Base-by-base conservation (phyloP, 2,329 filamentous ascomycete species). In the Paraphaeosphaeria minitans region DNA sequence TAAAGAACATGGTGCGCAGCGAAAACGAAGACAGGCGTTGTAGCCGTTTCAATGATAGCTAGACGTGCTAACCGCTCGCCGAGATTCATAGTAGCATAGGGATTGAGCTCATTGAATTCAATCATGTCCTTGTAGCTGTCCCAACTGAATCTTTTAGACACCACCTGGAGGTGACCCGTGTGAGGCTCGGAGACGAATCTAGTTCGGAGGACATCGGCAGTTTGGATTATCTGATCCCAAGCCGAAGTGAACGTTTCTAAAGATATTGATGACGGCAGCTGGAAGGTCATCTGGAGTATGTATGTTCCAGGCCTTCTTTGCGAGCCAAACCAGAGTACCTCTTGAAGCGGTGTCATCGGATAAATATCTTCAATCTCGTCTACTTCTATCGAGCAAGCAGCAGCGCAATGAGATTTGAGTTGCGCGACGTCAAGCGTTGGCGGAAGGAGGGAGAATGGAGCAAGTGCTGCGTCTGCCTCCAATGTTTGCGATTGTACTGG, bases 151-250 rank as follows among this genome's bases (percentile, higher is more conserved):
- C 3, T 24, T n/a, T 6, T 33, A 8, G 29, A 16, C 4, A 48
- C 46, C 4, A 48, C 24, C 46, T 48, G 46, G 8, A 48, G 24
- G 16, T 12, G 22, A 24, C 46, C 46, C 13, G 46, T 24, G 46
- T 48, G 22, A 48, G 46, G 24, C n/a, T 33, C 46, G 21, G 46
- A 48, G 22, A 48, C 46, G 22, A 48, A n/a, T 31, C 46, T 48
- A 4, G 46, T 48, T 14, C 46, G 46, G 27, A 48, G 29, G 29
- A 31, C n/a, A 13, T 48, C 46, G 24, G 46, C 22, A 29, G 46
- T 31, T 16, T 48, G 46, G 21, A 48, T 14, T 5, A 48, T 5
- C 14, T 48, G 46, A 48, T 48, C 29, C 46, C 46, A 48, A 7
- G 46, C 46, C 13, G 46, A 48, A 7, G 27, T 48, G n/a, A 48